phyloP scores from a whole-genome alignment of 2,329 filamentous ascomycete species.

The Epichloe baconii region DNA sequence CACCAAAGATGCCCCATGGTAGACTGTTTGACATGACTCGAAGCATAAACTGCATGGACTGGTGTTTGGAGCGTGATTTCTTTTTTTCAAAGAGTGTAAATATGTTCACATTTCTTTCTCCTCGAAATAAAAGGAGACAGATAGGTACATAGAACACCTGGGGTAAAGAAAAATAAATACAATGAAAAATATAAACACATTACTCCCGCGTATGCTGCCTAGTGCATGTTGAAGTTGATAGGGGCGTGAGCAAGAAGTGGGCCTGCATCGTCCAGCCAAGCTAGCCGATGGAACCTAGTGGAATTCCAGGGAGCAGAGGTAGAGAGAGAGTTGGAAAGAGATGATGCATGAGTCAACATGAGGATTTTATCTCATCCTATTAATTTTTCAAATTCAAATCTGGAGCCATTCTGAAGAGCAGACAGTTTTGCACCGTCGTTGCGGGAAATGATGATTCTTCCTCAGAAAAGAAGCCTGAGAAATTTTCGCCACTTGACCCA shows the following conservation, averaged over 20 bases:
- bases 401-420: too few species aligned
- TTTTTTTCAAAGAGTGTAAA: conserved; percentile 9
- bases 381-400: too few species aligned
- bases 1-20: conserved; percentile 2
- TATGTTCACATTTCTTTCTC: conserved; percentile 7
- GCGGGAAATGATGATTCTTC: too few species aligned
- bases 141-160: conserved; percentile 8
- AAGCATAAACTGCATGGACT: conserved; percentile 1
- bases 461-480: too few species aligned
- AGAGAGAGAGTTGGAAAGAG: not conserved
- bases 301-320: not conserved
- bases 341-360: not conserved
- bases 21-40: not conserved
- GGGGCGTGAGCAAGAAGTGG: not conserved
- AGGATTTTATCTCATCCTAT: too few species aligned
- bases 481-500: too few species aligned
- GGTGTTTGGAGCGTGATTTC: conserved; percentile 4
- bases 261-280: not conserved
- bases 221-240: not conserved
- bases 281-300: not conserved
- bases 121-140: conserved; percentile 10
- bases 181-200: not conserved
- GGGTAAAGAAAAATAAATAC: not conserved
- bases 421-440: too few species aligned
- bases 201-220: not conserved